A percentile compares a stretch with the other conserved stretches of the same genome.
Evolutionary conservation across 1,284 basidiomycete genomes (phyloP).

Genomic region (Ganoderma sinense): DNA sequence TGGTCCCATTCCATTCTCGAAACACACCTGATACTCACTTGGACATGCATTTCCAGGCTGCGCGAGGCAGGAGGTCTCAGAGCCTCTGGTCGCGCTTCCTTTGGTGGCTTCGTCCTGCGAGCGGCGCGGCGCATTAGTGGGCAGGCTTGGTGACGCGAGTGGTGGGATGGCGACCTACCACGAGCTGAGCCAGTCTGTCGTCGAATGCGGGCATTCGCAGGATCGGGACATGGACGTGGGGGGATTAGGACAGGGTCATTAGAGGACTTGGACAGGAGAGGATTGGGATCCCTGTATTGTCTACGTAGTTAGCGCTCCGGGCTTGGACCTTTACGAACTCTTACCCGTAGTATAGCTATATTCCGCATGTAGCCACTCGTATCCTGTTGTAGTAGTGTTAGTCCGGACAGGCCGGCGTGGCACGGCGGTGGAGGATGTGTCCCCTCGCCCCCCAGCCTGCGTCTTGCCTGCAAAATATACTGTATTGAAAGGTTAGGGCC

Average conservation of each 20-base stretch:
- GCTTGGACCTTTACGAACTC: background rate
- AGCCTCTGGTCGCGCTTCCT: background rate
- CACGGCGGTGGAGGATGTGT: too few relatives aligned
- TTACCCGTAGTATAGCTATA: background rate
- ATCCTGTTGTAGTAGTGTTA: background rate
- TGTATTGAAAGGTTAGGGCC: background rate
- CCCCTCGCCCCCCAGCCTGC: background rate
- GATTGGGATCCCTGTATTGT: background rate
- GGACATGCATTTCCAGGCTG: background rate
- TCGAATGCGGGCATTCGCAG: background rate
- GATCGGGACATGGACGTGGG: background rate
- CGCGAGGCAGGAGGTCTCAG: background rate
- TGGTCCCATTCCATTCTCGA: background rate
- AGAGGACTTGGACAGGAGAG: background rate
- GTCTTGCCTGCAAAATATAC: background rate
- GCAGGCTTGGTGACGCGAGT: background rate
- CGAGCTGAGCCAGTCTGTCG: too few relatives aligned
- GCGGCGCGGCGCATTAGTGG: too few relatives aligned
- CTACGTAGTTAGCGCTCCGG: background rate
- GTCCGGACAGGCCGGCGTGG: background rate
- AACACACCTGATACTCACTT: background rate
- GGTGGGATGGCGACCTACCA: constrained; percentile 2
- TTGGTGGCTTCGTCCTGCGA: background rate
- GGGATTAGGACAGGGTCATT: background rate
- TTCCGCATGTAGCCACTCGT: background rate